Evolutionary conservation across 371 early-diverging fungal species (phyloP).

Genomic region (Vairimorpha apis): DNA sequence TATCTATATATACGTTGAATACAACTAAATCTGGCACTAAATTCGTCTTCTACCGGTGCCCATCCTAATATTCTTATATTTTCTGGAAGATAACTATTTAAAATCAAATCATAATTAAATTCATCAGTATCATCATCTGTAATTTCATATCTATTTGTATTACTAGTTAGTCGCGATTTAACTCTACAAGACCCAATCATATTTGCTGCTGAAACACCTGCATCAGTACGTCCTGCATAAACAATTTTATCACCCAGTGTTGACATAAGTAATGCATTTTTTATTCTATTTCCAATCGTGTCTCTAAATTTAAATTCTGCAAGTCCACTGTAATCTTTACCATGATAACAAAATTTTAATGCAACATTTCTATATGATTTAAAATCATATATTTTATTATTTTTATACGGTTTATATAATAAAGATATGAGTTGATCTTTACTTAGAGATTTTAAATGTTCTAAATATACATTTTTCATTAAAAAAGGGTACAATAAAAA

Average conservation of each 20-base stretch:
- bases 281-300: slow-evolving; percentile 25
- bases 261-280: slow-evolving; percentile 31
- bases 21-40: slow-evolving; percentile 60
- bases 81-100: slow-evolving; percentile 57
- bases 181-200: slow-evolving; percentile 46
- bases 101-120: slow-evolving; percentile 56
- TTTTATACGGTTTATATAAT: slow-evolving; percentile 6
- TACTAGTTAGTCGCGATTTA: neutral
- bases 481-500: no score
- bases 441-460: slow-evolving; percentile 11
- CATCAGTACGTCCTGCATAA: slow-evolving; percentile 62
- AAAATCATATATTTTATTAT: neutral
- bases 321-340: slow-evolving; percentile 41
- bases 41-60: slow-evolving; percentile 49
- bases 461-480: slow-evolving; percentile 20
- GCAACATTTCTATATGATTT: slow-evolving; percentile 34
- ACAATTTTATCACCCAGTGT: slow-evolving; percentile 28
- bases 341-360: slow-evolving; percentile 46
- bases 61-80: slow-evolving; percentile 58
- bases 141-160: slow-evolving; percentile 3
- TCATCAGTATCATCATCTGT: slow-evolving; percentile 19
- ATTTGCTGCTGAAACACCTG: slow-evolving; percentile 57
- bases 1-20: slow-evolving; percentile 60
- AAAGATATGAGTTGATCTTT: slow-evolving; percentile 26
- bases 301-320: slow-evolving; percentile 13